Evolutionary conservation across 257 asterid species (phyloP), one percentile per base, ranked within the genome.

Genomic region (Buddleja alternifolia): DNA sequence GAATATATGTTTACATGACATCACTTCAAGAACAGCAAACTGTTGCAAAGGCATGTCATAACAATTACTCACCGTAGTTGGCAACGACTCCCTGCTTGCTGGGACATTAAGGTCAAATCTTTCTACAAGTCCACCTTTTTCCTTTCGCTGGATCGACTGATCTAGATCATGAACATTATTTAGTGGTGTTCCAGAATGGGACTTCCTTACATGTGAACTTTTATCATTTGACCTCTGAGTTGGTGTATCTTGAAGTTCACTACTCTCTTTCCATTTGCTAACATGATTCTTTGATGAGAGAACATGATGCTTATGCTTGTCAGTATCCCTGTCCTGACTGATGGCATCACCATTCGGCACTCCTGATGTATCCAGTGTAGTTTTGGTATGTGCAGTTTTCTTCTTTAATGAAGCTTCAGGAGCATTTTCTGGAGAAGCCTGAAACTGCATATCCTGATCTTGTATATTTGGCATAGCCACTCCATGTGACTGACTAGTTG

Each of bases 221-320:
- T 57, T 82, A 21, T 80, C 85, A 72, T 51, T 78, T 66, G 77
- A 61, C 77, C 71, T 74, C 75, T 77, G 86, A 75, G 74, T 72
- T 50, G 82, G 66, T 45, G 69, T 40, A 63, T 78, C 81, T 56
- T 75, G 83, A 71, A 70, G 69, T 60, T 76, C 89, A 71, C 66
- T 66, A 60, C 77, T 82, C 76, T 66, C 86, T 74, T 78, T 77
- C 66, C 25, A 8, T 71, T 80, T 85, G 78, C 54, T 72, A 64
- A 42, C 72, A 60, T 66, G 81, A 60, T 71, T 85, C 83, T 78
- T 80, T 16, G 84, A 80, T 67, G 83, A 70, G 71, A 54, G 74
- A 54, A 63, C 75, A 75, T 72, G 89, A 55, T 65, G 63, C 70
- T 52, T 85, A 70, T 80, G 88, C 73, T 66, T 79, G 77, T 78